Conservation (phyloP, 805 yeast genomes). For the Myxozyma kluyveri region DNA sequence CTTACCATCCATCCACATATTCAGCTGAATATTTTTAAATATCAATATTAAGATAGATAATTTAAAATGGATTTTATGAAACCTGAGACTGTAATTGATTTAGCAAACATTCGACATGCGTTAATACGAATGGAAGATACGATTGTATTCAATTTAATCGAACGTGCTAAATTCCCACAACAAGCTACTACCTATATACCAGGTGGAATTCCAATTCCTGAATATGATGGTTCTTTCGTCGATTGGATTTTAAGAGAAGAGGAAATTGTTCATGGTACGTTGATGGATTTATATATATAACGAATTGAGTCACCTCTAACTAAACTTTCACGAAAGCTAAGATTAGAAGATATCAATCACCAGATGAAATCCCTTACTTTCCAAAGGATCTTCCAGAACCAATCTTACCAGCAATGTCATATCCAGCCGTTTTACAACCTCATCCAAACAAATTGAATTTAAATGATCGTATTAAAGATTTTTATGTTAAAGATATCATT, state of each 20-base stretch:
- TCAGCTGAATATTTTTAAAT: not conserved
- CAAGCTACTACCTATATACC: slow-evolving; percentile 71
- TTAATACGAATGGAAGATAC: slow-evolving; percentile 95
- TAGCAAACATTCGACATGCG: slow-evolving; percentile 78
- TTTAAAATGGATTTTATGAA: slow-evolving; percentile 22
- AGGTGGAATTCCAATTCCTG: slow-evolving; percentile 55
- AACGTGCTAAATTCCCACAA: slow-evolving; percentile 80
- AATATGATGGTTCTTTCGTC: slow-evolving; percentile 74
- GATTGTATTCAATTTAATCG: slow-evolving; percentile 86
- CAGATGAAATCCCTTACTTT: slow-evolving; percentile 90
- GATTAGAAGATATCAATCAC: slow-evolving; percentile 86
- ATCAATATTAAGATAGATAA: not conserved
- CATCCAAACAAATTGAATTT: slow-evolving; percentile 74
- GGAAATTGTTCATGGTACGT: slow-evolving; percentile 58
- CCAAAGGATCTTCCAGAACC: slow-evolving; percentile 64
- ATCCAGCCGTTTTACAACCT: slow-evolving; percentile 74
- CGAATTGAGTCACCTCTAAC: too few species aligned
- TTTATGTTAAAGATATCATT: slow-evolving; percentile 70
- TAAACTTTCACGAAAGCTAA: slow-evolving; percentile 45
- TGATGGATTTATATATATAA: not conserved
- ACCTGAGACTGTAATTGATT: slow-evolving; percentile 45
- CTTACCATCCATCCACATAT: too few species aligned
- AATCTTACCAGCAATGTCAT: slow-evolving; percentile 73
- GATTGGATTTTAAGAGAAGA: slow-evolving; percentile 80
- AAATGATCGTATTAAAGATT: slow-evolving; percentile 62